These are phyloP conservation scores for Neurospora africana DNA, from an alignment of 495 filamentous ascomycete genomes.

Conservation along the genomic window DNA sequence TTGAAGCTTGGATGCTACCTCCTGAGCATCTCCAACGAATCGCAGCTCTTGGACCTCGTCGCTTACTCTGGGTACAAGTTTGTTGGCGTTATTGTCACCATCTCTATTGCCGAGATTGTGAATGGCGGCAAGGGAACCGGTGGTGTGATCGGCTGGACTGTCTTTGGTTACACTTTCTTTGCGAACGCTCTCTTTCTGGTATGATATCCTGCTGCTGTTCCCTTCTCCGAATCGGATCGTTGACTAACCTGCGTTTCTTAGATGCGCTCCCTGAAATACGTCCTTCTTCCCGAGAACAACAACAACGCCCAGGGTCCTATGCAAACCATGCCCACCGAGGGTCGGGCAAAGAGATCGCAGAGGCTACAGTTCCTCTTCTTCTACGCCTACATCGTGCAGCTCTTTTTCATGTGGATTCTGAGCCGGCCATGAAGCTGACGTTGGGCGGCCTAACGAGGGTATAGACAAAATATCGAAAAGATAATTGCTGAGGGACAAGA, in stretches of 20 bases:
- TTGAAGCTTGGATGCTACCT: constrained; percentile 91
- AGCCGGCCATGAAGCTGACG: constrained; percentile 29
- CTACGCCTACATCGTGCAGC: constrained; percentile 88
- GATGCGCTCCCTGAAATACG: constrained; percentile 92
- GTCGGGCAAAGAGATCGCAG: constrained; percentile 72
- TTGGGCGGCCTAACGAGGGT: neutral
- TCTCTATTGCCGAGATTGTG: constrained; percentile 64
- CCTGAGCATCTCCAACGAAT: constrained; percentile 76
- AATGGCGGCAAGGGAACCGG: constrained; percentile 70
- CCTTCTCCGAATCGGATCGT: neutral
- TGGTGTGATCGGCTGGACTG: constrained; percentile 76
- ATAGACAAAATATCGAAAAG: neutral
- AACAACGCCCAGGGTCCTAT: constrained; percentile 54
- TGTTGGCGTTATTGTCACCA: constrained; percentile 83
- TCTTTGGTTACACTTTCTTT: constrained; percentile 82
- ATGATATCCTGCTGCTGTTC: constrained; percentile 20
- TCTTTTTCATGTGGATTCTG: constrained; percentile 91
- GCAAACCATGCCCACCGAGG: constrained; percentile 59
- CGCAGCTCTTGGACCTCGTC: constrained; percentile 81
- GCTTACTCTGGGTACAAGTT: constrained; percentile 99
- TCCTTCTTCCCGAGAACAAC: constrained; percentile 78
- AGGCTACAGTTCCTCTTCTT: constrained; percentile 92
- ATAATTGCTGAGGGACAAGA: neutral
- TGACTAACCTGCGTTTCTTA: constrained; percentile 30
- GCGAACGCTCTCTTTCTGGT: constrained; percentile 96